Percentiles rank a stretch among this genome's conserved stretches.
These are phyloP conservation scores for Penicillium sp. DNA, from an alignment of 2,329 filamentous ascomycete genomes.

Conservation along the genomic window DNA sequence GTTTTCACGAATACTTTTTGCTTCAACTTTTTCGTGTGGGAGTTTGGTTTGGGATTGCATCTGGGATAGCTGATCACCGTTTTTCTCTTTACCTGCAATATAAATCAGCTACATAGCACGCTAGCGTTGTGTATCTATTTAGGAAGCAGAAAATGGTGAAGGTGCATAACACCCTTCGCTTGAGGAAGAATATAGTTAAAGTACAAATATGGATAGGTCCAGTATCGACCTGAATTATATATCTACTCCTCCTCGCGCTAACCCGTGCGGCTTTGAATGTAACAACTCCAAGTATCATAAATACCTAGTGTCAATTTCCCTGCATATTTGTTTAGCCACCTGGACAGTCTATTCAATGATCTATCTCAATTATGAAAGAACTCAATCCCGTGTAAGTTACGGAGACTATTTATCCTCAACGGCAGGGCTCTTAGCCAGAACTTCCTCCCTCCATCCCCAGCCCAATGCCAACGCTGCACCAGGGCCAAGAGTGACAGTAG, in stretches of 20 bases:
- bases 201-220: too few relatives aligned
- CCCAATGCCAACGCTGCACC: neutral
- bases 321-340: too few relatives aligned
- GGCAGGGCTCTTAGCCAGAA: neutral
- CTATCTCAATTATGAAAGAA: neutral
- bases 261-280: too few relatives aligned
- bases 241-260: too few relatives aligned
- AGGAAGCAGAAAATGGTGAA: neutral
- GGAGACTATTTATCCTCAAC: neutral
- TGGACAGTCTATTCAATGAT: too few relatives aligned
- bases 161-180: neutral
- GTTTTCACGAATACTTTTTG: neutral
- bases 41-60: conserved; percentile 1
- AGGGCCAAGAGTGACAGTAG: neutral
- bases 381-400: neutral
- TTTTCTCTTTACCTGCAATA: neutral
- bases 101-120: neutral
- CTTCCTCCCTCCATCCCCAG: neutral
- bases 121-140: neutral
- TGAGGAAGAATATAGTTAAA: too few relatives aligned
- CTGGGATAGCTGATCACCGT: neutral
- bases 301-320: too few relatives aligned
- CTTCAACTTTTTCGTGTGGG: neutral
- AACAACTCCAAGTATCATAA: too few relatives aligned
- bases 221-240: too few relatives aligned